Percentiles rank a stretch among this genome's conserved stretches.
Conservation (phyloP, 2,329 filamentous ascomycete species). For the Fusarium sp. region DNA sequence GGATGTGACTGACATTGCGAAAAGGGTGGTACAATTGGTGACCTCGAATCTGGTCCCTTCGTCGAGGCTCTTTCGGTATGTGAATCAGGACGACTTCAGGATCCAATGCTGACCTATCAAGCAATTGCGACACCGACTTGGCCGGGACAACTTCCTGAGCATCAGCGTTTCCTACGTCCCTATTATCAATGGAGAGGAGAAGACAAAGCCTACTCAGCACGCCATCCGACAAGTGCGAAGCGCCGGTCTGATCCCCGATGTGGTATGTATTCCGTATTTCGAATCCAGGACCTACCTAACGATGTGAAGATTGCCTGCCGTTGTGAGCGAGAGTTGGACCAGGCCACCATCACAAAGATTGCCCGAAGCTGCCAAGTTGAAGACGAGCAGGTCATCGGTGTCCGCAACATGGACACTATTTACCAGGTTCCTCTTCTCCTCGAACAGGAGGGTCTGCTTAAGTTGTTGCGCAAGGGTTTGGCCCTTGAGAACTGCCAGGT, state of each 20-base stretch:
- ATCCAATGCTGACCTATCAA: neutral
- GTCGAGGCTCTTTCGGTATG: conserved; percentile 79
- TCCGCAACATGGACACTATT: conserved; percentile 88
- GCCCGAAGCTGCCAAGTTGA: conserved; percentile 91
- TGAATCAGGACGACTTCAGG: neutral
- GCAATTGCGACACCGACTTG: conserved; percentile 79
- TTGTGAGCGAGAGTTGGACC: conserved; percentile 81
- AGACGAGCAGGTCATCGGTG: conserved; percentile 85
- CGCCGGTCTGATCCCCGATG: conserved; percentile 78
- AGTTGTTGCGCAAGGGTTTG: conserved; percentile 74
- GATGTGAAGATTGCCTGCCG: conserved; percentile 84
- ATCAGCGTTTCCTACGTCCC: conserved; percentile 93
- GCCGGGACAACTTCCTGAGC: conserved; percentile 84
- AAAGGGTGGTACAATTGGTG: conserved; percentile 74
- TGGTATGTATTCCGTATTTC: conserved; percentile 61
- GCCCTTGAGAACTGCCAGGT: conserved; percentile 70
- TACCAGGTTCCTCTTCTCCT: conserved; percentile 97
- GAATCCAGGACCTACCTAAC: conserved; percentile 7
- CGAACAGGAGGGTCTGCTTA: conserved; percentile 80
- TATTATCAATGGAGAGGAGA: conserved; percentile 77
- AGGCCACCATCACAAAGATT: conserved; percentile 84
- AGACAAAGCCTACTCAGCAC: conserved; percentile 97
- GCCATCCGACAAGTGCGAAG: conserved; percentile 87
- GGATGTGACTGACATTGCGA: neutral
- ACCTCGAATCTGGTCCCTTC: conserved; percentile 90